Evolutionary conservation across 139 green algal species (phyloP).

Genomic region (Penium margaritaceum): DNA sequence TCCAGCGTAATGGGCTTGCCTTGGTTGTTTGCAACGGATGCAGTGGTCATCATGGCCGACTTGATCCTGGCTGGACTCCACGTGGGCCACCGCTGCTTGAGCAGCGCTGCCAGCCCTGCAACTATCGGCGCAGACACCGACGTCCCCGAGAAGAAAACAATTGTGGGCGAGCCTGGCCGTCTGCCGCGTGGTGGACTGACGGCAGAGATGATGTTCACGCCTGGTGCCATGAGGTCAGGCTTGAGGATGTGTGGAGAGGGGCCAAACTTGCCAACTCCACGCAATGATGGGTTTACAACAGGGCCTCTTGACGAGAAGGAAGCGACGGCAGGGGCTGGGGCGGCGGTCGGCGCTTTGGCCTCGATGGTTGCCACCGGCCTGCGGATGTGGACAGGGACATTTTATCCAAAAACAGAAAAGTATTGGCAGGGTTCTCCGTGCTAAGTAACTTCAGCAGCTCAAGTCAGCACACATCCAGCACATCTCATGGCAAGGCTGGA

Average conservation of each 20-base stretch:
- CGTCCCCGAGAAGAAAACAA: conserved; percentile 18
- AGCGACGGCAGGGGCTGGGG: background rate
- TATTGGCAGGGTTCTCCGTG: no score
- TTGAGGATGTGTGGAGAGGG: background rate
- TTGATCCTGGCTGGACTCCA: conserved; percentile 12
- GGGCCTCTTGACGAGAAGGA: conserved; percentile 2
- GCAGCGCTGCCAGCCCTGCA: conserved; percentile 13
- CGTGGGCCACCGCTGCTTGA: conserved; percentile 8
- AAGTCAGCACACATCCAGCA: no score
- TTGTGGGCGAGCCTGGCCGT: background rate
- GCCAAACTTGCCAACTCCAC: background rate
- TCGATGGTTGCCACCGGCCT: no score
- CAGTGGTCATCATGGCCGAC: conserved; percentile 26
- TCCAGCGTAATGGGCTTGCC: background rate
- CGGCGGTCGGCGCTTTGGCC: no score
- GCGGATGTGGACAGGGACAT: no score
- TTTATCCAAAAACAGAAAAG: no score
- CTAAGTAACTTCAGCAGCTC: no score
- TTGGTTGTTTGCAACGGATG: background rate
- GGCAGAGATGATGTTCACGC: background rate
- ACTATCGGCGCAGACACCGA: conserved; percentile 18
- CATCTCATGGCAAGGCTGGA: no score
- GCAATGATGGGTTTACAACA: background rate
- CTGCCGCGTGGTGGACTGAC: background rate
- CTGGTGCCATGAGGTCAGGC: background rate